These are phyloP conservation scores for Penstemon davidsonii DNA, from an alignment of 257 asterid species.

Conservation along the genomic window DNA sequence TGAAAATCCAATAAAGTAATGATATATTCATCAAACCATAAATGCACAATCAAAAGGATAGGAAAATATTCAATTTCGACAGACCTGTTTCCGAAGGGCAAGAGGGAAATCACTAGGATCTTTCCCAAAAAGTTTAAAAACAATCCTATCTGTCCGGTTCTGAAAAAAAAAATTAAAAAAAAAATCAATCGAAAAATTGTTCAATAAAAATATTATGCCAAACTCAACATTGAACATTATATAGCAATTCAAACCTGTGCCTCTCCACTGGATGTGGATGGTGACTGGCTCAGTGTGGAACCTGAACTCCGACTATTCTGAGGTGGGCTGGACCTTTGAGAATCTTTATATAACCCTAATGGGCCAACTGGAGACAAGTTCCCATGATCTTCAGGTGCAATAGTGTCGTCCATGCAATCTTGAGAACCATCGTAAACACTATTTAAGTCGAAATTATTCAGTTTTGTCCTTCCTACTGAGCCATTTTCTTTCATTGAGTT, in stretches of 20 bases:
- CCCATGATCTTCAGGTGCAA: slow-evolving; percentile 37
- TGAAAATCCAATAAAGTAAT: slow-evolving; percentile 39
- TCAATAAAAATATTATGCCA: neutral
- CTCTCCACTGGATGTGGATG: slow-evolving; percentile 87
- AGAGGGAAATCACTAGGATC: slow-evolving; percentile 75
- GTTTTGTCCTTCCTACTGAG: slow-evolving; percentile 40
- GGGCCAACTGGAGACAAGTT: slow-evolving; percentile 46
- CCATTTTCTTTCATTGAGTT: slow-evolving; percentile 37
- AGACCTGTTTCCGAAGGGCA: slow-evolving; percentile 75
- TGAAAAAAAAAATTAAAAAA: neutral
- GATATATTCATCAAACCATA: slow-evolving; percentile 16
- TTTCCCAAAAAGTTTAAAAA: slow-evolving; percentile 80
- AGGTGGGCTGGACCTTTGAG: slow-evolving; percentile 59
- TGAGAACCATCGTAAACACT: slow-evolving; percentile 76
- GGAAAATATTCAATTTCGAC: slow-evolving; percentile 15
- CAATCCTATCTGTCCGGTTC: slow-evolving; percentile 65
- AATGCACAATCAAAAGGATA: slow-evolving; percentile 23
- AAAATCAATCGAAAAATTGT: too few species aligned
- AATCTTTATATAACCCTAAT: slow-evolving; percentile 50
- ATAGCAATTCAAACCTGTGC: slow-evolving; percentile 53
- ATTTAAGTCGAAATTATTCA: slow-evolving; percentile 74
- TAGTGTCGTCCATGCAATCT: slow-evolving; percentile 55
- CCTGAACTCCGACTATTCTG: slow-evolving; percentile 75
- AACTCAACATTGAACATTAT: neutral
- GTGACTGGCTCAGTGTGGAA: slow-evolving; percentile 68